phyloP scores from a whole-genome alignment of 371 early-diverging fungal genomes.

The Mortierella sp. region DNA sequence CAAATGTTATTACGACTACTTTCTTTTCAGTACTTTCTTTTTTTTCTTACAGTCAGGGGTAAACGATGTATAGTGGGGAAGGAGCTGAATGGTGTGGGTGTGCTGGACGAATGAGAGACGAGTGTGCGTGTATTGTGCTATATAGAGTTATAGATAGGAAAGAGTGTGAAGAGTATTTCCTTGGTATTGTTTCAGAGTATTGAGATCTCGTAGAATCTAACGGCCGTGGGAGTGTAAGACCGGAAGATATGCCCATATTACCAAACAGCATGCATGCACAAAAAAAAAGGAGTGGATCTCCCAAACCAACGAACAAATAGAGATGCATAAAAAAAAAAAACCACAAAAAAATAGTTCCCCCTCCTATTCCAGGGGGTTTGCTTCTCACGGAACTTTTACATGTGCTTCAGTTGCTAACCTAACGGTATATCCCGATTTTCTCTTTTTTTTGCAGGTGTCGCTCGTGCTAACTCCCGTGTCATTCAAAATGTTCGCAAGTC shows the following conservation, averaged over 20 bases:
- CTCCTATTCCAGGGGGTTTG: neutral
- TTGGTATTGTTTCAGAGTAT: too few relatives aligned
- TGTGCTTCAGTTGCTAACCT: neutral
- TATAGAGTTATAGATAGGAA: too few relatives aligned
- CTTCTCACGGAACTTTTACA: constrained; percentile 3
- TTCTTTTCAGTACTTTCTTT: constrained; percentile 1
- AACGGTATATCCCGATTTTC: neutral
- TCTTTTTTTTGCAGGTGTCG: constrained; percentile 25
- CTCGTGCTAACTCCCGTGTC: constrained; percentile 47
- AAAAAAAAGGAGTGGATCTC: neutral
- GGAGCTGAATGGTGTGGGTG: neutral
- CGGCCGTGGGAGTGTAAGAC: constrained; percentile 17
- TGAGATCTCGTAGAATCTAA: constrained; percentile 4
- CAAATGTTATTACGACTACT: neutral
- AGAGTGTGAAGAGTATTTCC: too few relatives aligned
- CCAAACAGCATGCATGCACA: neutral
- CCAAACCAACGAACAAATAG: neutral
- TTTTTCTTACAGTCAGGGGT: constrained; percentile 1
- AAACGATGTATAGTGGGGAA: neutral
- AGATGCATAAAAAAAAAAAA: neutral
- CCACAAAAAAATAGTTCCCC: neutral
- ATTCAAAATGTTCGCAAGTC: constrained; percentile 55
- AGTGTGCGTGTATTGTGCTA: neutral
- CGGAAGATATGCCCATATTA: neutral
- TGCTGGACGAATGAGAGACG: neutral